Evolutionary conservation across 2,329 filamentous ascomycete species (phyloP).

Genomic region (Aureobasidium namibiae): DNA sequence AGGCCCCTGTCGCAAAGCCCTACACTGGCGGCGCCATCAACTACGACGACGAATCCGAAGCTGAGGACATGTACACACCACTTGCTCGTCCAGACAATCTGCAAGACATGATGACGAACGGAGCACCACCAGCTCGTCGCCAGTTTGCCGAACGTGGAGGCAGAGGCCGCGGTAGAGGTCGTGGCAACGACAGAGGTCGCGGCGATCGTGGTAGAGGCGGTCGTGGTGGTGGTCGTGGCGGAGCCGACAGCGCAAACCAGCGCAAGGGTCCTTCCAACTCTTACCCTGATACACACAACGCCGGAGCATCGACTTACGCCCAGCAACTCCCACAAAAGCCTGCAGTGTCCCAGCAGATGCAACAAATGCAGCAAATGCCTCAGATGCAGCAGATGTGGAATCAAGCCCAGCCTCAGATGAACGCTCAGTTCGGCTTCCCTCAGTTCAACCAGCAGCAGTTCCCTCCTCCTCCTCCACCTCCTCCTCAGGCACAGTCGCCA

Average conservation of each 20-base stretch:
- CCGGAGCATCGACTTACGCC: constrained; percentile 4
- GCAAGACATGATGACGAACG: constrained; percentile 34
- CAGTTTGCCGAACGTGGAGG: constrained; percentile 27
- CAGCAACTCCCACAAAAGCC: constrained; percentile 17
- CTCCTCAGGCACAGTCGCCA: neutral
- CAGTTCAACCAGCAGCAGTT: constrained; percentile 17
- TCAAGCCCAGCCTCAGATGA: constrained; percentile 1
- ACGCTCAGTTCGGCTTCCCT: constrained; percentile 6
- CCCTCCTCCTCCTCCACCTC: constrained; percentile 13
- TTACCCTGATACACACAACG: constrained; percentile 21
- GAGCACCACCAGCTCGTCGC: constrained; percentile 30
- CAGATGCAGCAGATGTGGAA: constrained; percentile 7
- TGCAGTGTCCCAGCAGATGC: constrained; percentile 6
- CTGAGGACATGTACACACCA: constrained; percentile 39
- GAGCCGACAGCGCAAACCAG: constrained; percentile 16
- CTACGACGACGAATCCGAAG: constrained; percentile 36
- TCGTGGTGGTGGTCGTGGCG: constrained; percentile 18
- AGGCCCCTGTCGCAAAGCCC: neutral
- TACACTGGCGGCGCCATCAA: constrained; percentile 26
- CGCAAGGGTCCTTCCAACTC: constrained; percentile 16
- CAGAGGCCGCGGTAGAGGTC: constrained; percentile 23
- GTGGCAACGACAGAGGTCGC: constrained; percentile 21
- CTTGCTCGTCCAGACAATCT: constrained; percentile 40
- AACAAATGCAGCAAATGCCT: constrained; percentile 11
- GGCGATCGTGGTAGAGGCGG: constrained; percentile 26